phyloP scores from a whole-genome alignment of 345 rosid genomes.

The Brassica carinata region DNA sequence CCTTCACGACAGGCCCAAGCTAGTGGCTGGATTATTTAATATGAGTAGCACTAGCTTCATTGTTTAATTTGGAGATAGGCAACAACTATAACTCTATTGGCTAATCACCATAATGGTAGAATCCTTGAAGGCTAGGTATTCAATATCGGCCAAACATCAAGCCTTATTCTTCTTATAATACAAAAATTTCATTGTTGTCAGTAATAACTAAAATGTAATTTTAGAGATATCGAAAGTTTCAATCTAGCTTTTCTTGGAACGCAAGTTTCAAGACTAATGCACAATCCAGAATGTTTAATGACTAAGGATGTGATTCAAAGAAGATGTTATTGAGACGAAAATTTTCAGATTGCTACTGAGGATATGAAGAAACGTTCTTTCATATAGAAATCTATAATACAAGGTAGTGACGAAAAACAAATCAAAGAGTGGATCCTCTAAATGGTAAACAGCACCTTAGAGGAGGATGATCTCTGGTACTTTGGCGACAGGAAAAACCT shows the following conservation, averaged over 20 bases:
- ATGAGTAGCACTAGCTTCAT: conserved; percentile 25
- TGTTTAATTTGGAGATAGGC: conserved; percentile 1
- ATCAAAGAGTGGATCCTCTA: not conserved
- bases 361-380: not conserved
- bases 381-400: not conserved
- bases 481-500: too few species aligned
- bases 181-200: not conserved
- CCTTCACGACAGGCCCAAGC: conserved; percentile 3
- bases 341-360: not conserved
- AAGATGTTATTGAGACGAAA: not conserved
- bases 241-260: not conserved
- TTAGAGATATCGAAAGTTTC: not conserved
- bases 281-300: not conserved
- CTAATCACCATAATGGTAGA: conserved; percentile 22
- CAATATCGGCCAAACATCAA: not conserved
- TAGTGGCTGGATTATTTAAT: conserved; percentile 37
- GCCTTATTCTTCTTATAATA: not conserved
- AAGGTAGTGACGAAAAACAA: not conserved
- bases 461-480: too few species aligned
- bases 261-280: not conserved
- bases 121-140: conserved; percentile 4
- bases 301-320: not conserved
- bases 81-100: conserved; percentile 6
- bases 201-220: not conserved
- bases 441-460: not conserved